These are phyloP conservation scores for Penicillium pancosmium DNA, from an alignment of 495 filamentous ascomycete genomes.

Conservation along the genomic window DNA sequence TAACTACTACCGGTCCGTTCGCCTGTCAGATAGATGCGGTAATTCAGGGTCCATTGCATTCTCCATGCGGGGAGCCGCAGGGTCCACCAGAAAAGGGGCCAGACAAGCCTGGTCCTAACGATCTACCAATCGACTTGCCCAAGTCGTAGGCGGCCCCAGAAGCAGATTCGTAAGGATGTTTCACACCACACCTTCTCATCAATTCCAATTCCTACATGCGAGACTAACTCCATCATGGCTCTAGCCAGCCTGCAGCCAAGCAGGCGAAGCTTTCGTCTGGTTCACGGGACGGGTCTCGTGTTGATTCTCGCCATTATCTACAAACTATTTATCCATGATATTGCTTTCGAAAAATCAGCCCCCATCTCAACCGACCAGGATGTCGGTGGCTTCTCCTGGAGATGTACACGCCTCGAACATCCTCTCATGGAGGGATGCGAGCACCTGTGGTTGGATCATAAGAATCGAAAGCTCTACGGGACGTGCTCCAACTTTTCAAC, in stretches of 20 bases:
- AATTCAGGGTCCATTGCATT: not conserved
- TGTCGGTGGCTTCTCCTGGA: conserved; percentile 2
- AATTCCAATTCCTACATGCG: not conserved
- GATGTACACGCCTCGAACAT: conserved; percentile 10
- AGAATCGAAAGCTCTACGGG: conserved; percentile 16
- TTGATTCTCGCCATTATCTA: not conserved
- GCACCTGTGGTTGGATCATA: conserved; percentile 17
- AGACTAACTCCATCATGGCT: not conserved
- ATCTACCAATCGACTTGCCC: conserved; percentile 1
- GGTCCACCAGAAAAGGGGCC: conserved; percentile 1
- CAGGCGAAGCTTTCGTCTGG: not conserved
- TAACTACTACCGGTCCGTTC: not conserved
- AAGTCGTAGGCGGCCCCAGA: not conserved
- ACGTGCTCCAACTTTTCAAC: conserved; percentile 7
- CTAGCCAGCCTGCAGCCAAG: not conserved
- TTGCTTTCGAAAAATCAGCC: conserved; percentile 24
- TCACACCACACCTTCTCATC: not conserved
- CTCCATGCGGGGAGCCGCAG: conserved; percentile 2
- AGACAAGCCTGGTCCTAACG: not conserved
- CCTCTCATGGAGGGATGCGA: conserved; percentile 20
- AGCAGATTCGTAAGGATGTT: not conserved
- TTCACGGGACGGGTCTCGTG: not conserved
- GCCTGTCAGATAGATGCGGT: not conserved
- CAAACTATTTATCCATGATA: conserved; percentile 24
- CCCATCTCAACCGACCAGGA: not conserved